Conservation (phyloP, 2,329 filamentous ascomycete species). For the Diaporthe citrichinensis region DNA sequence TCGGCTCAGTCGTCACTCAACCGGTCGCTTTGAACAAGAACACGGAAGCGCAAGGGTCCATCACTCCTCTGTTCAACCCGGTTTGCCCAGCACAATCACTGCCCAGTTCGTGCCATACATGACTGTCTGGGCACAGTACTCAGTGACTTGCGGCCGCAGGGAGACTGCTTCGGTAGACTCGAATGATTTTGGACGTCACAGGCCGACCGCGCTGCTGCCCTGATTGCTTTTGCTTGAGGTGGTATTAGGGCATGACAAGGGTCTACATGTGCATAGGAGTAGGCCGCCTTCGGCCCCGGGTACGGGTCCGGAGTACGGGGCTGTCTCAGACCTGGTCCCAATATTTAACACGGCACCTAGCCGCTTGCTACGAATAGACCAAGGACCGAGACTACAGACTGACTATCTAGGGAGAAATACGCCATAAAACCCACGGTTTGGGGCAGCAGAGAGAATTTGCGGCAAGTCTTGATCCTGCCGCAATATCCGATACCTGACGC, state of each 20-base stretch:
- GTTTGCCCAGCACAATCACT: neutral
- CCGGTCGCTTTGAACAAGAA: neutral
- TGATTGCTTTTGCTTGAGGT: constrained; percentile 21
- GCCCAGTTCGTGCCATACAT: neutral
- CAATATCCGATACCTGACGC: neutral
- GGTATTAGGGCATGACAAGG: constrained; percentile 24
- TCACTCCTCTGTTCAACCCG: neutral
- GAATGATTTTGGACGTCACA: neutral
- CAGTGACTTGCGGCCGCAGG: neutral
- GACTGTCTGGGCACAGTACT: neutral
- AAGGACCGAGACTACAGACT: neutral
- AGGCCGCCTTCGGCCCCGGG: constrained; percentile 25
- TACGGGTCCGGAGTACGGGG: constrained; percentile 17
- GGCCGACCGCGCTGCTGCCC: neutral
- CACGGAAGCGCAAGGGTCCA: neutral
- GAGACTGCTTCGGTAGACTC: neutral
- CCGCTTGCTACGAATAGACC: neutral
- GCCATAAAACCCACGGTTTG: neutral
- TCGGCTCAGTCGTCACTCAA: neutral
- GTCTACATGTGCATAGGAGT: constrained; percentile 9
- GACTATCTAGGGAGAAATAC: neutral
- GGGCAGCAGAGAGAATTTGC: neutral
- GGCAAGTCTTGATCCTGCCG: neutral
- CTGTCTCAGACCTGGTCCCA: constrained; percentile 21
- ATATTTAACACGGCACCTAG: neutral